Conservation (phyloP, 768 basidiomycete species). For the Ramaria rubella region DNA sequence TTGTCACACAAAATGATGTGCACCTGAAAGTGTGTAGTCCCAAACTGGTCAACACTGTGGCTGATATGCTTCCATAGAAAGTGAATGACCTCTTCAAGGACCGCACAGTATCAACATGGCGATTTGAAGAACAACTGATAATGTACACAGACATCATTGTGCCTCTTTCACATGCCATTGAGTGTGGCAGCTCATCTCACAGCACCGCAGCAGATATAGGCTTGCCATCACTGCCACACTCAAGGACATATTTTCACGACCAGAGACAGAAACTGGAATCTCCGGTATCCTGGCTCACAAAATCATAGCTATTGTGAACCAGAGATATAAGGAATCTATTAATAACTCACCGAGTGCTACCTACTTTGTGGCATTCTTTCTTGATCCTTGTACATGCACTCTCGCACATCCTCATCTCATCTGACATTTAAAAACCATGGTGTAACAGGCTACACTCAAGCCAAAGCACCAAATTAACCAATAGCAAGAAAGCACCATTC, state of each 20-base stretch:
- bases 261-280: not conserved
- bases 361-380: not conserved
- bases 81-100: not conserved
- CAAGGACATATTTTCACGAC: not conserved
- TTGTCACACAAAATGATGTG: not conserved
- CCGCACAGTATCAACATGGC: too few species aligned
- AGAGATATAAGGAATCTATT: not conserved
- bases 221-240: not conserved
- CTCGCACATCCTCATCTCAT: too few species aligned
- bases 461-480: too few species aligned
- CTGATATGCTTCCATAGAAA: not conserved
- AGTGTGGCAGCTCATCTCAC: not conserved
- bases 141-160: not conserved
- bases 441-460: too few species aligned
- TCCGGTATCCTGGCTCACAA: not conserved
- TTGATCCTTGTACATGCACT: not conserved
- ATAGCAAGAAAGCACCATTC: not conserved
- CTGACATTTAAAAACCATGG: too few species aligned
- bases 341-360: not conserved
- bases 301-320: not conserved
- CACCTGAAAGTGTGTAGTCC: not conserved
- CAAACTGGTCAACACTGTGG: not conserved
- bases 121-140: not conserved
- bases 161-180: not conserved
- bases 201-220: not conserved